Evolutionary conservation across 257 asterid species (phyloP), one percentile per base, ranked within the genome.

Genomic region (Petrea volubilis): DNA sequence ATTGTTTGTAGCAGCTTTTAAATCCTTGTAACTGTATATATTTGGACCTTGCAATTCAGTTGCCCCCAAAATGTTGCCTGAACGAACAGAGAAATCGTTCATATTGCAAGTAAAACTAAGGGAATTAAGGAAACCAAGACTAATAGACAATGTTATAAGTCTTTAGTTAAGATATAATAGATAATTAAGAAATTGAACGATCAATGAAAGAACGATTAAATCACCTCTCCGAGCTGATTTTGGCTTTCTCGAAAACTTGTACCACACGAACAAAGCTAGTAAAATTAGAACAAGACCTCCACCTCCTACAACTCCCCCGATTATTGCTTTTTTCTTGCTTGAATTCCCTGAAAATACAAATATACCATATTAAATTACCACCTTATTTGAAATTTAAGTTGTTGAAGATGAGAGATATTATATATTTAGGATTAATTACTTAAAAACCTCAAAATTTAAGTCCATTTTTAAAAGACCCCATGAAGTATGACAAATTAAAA

Each of bases 31-130:
- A 15, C 68, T 74, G 78, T 84, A 92, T 21, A 53, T 59, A 46
- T 70, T 84, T 14, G 98, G 98, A n/a, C 97, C 92, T 84, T 85
- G 95, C 47, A 92, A 49, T 60, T 92, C 92, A 8, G 91, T 90
- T 77, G 86, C 83, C 14, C 96, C 94, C 84, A 90, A 67, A 55
- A 90, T 83, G 70, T 86, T 67, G 51, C 76, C 96, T 92, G 77
- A 41, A 36, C 2, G 13, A 71, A 11, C 7, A 52, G 1, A 28
- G 1, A 47, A 25, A 24, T 13, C 14, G 14, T 17, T 23, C 10
- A 18, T 49, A 13, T 23, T 66, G 43, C 10, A 24, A 65, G 18
- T 11, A 1, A 27, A 34, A 17, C 14, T 15, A 24, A 50, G 1
- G 13, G 3, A 13, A 31, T 2, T 58, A 51, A 56, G 38, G 36